Conservation (phyloP, 495 filamentous ascomycete genomes). For the Tetracladium marchalianum region DNA sequence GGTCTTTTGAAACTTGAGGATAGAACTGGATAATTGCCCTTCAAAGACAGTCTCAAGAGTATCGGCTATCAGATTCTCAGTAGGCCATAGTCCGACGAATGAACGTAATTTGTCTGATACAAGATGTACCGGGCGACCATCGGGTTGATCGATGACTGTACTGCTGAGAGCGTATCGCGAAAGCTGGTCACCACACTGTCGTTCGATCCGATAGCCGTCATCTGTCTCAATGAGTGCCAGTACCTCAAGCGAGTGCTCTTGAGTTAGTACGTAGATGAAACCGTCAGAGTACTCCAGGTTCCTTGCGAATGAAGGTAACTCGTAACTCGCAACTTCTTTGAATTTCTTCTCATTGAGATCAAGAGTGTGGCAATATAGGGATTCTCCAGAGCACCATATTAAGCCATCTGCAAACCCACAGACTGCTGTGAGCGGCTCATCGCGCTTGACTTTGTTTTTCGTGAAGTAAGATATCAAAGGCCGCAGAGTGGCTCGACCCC, state of each 20-base stretch:
- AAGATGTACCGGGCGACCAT: constrained; percentile 24
- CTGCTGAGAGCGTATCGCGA: constrained; percentile 23
- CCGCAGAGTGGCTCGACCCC: not conserved
- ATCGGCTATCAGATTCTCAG: constrained; percentile 30
- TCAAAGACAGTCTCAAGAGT: constrained; percentile 34
- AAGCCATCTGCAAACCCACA: constrained; percentile 31
- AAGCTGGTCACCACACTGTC: constrained; percentile 11
- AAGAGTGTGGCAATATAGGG: constrained; percentile 35
- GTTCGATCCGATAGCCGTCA: constrained; percentile 21
- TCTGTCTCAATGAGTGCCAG: constrained; percentile 16
- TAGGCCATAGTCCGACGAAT: constrained; percentile 41
- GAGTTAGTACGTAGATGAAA: constrained; percentile 33
- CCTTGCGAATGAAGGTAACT: constrained; percentile 33
- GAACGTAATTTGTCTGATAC: constrained; percentile 36
- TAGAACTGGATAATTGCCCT: constrained; percentile 35
- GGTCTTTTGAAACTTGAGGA: constrained; percentile 37
- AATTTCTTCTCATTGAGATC: constrained; percentile 34
- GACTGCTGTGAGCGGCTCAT: constrained; percentile 30
- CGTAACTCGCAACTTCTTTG: constrained; percentile 23
- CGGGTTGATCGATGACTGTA: constrained; percentile 26
- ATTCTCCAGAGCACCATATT: constrained; percentile 32
- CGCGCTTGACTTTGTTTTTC: constrained; percentile 28
- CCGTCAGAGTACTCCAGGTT: constrained; percentile 29
- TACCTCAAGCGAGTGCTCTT: constrained; percentile 33
- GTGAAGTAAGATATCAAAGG: constrained; percentile 33